phyloP scores from a whole-genome alignment of 192 early-diverging fungal species.

The Umbelopsis sp. region DNA sequence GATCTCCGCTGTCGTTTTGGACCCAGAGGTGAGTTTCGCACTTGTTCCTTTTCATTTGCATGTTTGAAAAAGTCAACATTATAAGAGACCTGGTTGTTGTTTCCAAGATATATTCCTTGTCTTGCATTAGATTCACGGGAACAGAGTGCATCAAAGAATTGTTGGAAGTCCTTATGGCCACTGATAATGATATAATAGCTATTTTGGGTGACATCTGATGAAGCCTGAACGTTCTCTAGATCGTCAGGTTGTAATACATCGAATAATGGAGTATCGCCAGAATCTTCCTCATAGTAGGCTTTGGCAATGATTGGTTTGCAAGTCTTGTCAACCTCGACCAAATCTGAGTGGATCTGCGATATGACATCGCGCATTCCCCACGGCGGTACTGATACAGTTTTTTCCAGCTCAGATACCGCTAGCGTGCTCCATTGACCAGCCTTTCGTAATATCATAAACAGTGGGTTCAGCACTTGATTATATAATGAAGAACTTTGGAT shows the following conservation, averaged over 20 bases:
- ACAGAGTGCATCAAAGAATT: background rate
- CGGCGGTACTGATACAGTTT: conserved; percentile 44
- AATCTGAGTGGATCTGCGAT: conserved; percentile 43
- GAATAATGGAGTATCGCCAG: background rate
- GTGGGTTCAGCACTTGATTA: conserved; percentile 45
- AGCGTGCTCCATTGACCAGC: conserved; percentile 50
- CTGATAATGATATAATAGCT: conserved; percentile 4
- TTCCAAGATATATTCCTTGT: no score
- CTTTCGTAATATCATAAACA: conserved; percentile 44
- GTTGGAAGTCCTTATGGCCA: background rate
- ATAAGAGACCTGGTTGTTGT: background rate
- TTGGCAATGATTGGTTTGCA: conserved; percentile 49
- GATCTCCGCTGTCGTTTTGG: background rate
- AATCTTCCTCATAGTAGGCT: conserved; percentile 3
- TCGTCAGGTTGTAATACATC: background rate
- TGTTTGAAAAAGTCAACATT: background rate
- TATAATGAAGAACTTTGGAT: background rate
- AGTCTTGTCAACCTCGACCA: conserved; percentile 41
- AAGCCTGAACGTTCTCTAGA: background rate
- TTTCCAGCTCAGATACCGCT: conserved; percentile 41
- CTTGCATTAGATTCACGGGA: background rate
- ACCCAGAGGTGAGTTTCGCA: background rate
- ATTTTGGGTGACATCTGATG: background rate
- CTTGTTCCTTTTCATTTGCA: background rate
- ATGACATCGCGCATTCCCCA: conserved; percentile 59